Base-by-base conservation (phyloP, 345 rosid species). In the Erodium maritimum region DNA sequence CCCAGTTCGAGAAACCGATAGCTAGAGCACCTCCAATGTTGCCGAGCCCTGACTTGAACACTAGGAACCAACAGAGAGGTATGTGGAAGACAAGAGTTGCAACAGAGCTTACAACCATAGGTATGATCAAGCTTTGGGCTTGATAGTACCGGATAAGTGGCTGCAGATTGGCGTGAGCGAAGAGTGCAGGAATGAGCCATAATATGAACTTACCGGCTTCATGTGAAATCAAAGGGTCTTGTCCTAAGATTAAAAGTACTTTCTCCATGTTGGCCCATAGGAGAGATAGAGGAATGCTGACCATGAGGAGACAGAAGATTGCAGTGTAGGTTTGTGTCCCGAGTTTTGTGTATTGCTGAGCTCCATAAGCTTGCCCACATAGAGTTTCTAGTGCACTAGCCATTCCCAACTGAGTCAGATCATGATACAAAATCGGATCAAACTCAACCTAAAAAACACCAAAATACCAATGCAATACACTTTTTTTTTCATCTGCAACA, bases 331-430 rank as follows among this genome's bases (percentile, higher is more conserved):
- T 71, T 61, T 71, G 77, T 46, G 57, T 50, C 59, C 79, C 73
- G 5, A 78, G 57, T 63, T 59, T 78, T 7, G 29, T 59, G 61
- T 78, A 72, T 54, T 78, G 75, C 18, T 69, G 50, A 29, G 71
- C 73, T 66, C 82, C 96, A 62, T 77, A 73, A 2, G 88, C 85
- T 81, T 88, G 96, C 2, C 98, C 95, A 59, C 84, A 75, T 51
- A 91, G 54, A 23, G 96, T 91, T 71, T 91, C 96, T 65, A 88
- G 65, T 17, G 87, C 91, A 71, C 68, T 77, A 1, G 96, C 75
- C 74, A 88, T 77, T 29, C 96, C 96, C 52, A 75, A 67, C 96
- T 37, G 46, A 37, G 46, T 37, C 1, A 3, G 5, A 29, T 3
- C 8, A 29, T 8, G 34, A 29, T 8, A 29, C 34, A 29, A 29